Conservation (phyloP, 176 grass and related monocot species). For the Chrysopogon serrulatus region DNA sequence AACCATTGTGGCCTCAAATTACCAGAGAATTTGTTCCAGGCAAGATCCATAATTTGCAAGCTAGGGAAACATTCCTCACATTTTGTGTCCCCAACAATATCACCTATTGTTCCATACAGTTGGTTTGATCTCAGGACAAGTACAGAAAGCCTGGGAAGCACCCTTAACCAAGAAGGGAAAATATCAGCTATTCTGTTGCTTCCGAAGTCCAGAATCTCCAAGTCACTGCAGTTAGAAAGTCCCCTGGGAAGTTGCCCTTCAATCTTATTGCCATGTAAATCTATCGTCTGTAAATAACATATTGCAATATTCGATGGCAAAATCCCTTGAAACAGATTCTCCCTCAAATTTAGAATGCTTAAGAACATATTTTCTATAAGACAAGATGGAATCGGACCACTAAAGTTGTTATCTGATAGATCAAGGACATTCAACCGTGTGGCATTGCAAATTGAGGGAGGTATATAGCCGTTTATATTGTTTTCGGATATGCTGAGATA, state of each 20-base stretch:
- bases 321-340: constrained; percentile 21
- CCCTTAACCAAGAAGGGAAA: constrained; percentile 18
- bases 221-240: background rate
- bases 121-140: no score
- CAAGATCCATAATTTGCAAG: constrained; percentile 28
- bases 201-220: constrained; percentile 24
- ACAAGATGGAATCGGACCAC: constrained; percentile 6
- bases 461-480: background rate
- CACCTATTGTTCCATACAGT: no score
- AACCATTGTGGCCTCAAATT: constrained; percentile 5
- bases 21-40: background rate
- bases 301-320: background rate
- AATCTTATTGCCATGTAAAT: constrained; percentile 33
- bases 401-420: constrained; percentile 30
- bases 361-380: background rate
- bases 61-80: background rate
- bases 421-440: background rate
- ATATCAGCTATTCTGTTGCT: background rate
- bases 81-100: background rate
- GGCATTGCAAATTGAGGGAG: constrained; percentile 16
- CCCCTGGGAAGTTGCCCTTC: background rate
- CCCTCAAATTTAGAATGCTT: background rate
- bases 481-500: constrained; percentile 21
- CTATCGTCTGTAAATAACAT: background rate
- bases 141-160: no score